Evolutionary conservation across 805 yeast genomes (phyloP).

Genomic region (Lachancea sp.): DNA sequence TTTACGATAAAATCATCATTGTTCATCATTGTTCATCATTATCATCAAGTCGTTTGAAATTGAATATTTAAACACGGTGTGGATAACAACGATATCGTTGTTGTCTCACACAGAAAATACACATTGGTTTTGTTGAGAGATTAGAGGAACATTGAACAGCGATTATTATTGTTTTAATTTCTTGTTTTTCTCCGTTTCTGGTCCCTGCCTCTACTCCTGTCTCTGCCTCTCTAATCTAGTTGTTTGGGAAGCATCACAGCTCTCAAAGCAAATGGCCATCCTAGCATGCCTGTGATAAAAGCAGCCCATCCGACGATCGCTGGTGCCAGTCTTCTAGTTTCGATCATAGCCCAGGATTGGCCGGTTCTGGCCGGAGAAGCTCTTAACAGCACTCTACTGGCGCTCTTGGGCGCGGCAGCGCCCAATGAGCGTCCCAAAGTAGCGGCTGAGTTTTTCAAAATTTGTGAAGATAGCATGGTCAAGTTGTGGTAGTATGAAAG

Average conservation of each 20-base stretch:
- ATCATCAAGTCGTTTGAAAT: not conserved
- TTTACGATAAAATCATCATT: too few relatives aligned
- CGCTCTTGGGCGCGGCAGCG: conserved; percentile 6
- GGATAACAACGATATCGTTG: too few relatives aligned
- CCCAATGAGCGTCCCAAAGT: conserved; percentile 12
- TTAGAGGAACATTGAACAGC: too few relatives aligned
- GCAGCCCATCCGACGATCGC: conserved; percentile 17
- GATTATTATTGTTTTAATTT: too few relatives aligned
- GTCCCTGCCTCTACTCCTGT: too few relatives aligned
- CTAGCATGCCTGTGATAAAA: conserved; percentile 14
- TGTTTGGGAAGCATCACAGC: conserved; percentile 1
- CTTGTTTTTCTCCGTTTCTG: too few relatives aligned
- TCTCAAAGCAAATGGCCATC: conserved; percentile 25
- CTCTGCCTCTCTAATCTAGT: not conserved
- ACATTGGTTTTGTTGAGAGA: not conserved
- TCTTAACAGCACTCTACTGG: conserved; percentile 8
- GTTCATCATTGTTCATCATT: not conserved
- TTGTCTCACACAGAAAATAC: too few relatives aligned
- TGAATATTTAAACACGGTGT: not conserved
- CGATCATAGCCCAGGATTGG: conserved; percentile 19
- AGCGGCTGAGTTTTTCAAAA: conserved; percentile 17
- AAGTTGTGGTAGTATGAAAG: not conserved
- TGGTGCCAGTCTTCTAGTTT: conserved; percentile 22
- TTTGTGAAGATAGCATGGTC: conserved; percentile 18
- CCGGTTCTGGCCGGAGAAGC: conserved; percentile 16